These are phyloP conservation scores for Eragrostis curvula DNA, from an alignment of 176 grass and related monocot species.

Conservation along the genomic window DNA sequence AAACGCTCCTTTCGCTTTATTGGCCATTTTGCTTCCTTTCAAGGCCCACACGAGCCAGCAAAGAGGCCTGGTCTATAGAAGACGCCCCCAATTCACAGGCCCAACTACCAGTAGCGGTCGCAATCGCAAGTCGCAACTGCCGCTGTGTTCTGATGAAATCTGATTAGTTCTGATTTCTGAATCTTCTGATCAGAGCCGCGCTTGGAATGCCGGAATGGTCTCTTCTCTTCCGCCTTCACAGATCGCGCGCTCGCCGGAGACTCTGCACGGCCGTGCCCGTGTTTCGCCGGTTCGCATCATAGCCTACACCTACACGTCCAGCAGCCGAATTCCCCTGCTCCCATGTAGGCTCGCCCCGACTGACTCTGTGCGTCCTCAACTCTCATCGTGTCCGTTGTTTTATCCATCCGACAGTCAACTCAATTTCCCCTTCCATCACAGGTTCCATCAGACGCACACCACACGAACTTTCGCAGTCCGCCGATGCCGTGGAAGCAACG, in stretches of 20 bases:
- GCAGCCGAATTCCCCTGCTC: neutral
- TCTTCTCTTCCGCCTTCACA: neutral
- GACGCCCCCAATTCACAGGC: neutral
- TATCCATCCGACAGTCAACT: too few relatives aligned
- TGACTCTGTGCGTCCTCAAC: too few relatives aligned
- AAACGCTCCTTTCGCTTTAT: neutral
- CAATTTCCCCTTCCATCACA: too few relatives aligned
- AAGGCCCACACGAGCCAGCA: neutral
- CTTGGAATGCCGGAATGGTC: neutral
- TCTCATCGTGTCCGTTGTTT: too few relatives aligned
- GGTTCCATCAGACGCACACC: neutral
- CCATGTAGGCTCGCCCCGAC: too few relatives aligned
- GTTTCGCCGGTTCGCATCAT: neutral
- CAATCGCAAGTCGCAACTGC: too few relatives aligned
- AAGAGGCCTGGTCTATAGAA: too few relatives aligned
- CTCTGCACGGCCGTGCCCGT: neutral
- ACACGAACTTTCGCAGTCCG: neutral
- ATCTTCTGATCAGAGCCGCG: too few relatives aligned
- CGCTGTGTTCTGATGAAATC: too few relatives aligned
- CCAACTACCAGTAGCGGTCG: neutral
- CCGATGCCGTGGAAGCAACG: neutral
- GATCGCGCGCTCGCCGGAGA: neutral
- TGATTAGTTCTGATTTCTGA: too few relatives aligned
- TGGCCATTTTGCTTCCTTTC: neutral
- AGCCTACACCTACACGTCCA: neutral